phyloP scores from a whole-genome alignment of 345 rosid species.

The Syzygium oleosum region DNA sequence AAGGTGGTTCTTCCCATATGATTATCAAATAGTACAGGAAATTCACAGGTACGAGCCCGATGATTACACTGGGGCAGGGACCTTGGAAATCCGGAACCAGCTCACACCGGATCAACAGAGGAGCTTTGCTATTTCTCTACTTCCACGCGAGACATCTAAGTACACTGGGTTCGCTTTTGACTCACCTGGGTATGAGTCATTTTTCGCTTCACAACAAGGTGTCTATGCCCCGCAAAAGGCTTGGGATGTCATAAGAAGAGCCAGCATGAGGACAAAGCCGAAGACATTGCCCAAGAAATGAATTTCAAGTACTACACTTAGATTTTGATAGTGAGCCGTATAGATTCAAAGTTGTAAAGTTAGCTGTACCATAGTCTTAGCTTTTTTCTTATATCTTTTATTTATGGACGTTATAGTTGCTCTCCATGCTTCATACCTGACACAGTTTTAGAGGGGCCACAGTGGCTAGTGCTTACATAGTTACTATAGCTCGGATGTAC shows the following conservation, averaged over 20 bases:
- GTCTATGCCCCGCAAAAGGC: constrained; percentile 87
- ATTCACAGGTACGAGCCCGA: constrained; percentile 66
- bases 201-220: constrained; percentile 88
- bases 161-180: constrained; percentile 97
- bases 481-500: neutral
- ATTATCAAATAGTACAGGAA: constrained; percentile 94
- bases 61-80: constrained; percentile 27
- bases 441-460: neutral
- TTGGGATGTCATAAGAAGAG: constrained; percentile 98
- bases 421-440: neutral
- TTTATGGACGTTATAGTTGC: neutral
- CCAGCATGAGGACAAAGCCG: constrained; percentile 56
- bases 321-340: neutral
- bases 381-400: neutral
- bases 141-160: constrained; percentile 80
- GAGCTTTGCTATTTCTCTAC: constrained; percentile 74
- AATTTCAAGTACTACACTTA: neutral
- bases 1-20: constrained; percentile 94
- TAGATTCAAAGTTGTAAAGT: neutral
- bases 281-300: constrained; percentile 36
- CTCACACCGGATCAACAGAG: constrained; percentile 76
- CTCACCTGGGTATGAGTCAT: constrained; percentile 96
- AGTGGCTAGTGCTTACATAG: neutral
- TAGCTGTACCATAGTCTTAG: neutral
- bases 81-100: constrained; percentile 40